Evolutionary conservation across 805 yeast species (phyloP), one percentile per base, ranked within the genome.

Genomic region (Suhomyces vadensis): DNA sequence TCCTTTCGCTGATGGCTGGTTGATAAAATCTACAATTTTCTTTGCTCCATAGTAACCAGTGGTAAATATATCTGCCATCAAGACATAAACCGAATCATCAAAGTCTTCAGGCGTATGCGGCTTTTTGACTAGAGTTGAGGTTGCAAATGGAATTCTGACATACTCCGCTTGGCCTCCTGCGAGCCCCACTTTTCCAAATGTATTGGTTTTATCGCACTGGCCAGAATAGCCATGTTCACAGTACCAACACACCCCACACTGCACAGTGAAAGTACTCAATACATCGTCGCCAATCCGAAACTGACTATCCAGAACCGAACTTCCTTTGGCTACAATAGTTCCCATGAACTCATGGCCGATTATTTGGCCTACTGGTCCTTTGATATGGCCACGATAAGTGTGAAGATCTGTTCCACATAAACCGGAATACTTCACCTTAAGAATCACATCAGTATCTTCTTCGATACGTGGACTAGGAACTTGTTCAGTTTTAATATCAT

Each of bases 131-230:
- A 81, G 58, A 1, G 81, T 75, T 9, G 73, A 63, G 36, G 71
- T 77, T 3, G 85, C 85, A 47, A 62, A 68, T 6, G 86, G 85
- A n/a, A 81, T 74, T 20, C 79, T 56, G 11, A 79, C 79, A 51
- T 73, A 81, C 55, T 81, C 83, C 1, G 85, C 84, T 53, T 81
- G 85, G 1, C 79, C 84, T 1, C 85, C 86, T 47, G 79, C 77
- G 14, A 80, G 61, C 0, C 77, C 78, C 24, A 71, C 60, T 37
- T 81, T 78, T 2, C 86, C 86, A 59, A 81, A 81, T 10, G 82
- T 80, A 53, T 70, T 75, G 37, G 82, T 73, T 19, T 67, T 63
- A 21, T 69, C 74, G 58, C 87, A 81, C 39, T 77, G 75, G 1
- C 82, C 79, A 8, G 82, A 69, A 42, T 71, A 65, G 1, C 83